phyloP scores from a whole-genome alignment of 2,329 filamentous ascomycete genomes.

The Fusarium phyllophilum region DNA sequence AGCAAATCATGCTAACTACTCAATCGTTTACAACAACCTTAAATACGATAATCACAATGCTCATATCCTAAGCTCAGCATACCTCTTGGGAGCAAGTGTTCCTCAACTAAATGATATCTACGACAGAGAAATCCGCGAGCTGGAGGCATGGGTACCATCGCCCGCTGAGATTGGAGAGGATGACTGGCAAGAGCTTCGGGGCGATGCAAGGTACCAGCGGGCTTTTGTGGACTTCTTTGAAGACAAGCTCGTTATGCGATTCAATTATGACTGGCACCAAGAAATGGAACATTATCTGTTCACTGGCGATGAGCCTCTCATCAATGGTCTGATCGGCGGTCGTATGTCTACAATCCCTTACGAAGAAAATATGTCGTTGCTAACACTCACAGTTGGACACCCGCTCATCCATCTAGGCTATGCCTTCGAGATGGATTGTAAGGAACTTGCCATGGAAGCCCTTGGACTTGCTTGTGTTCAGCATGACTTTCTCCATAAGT shows the following conservation, averaged over 20 bases:
- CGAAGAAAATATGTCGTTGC: constrained; percentile 1
- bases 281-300: constrained; percentile 83
- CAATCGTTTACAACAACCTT: constrained; percentile 80
- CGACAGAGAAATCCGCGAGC: constrained; percentile 74
- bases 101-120: constrained; percentile 83
- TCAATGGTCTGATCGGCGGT: constrained; percentile 82
- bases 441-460: constrained; percentile 89
- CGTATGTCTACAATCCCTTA: constrained; percentile 62
- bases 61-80: constrained; percentile 86
- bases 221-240: constrained; percentile 97
- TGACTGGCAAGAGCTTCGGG: constrained; percentile 89
- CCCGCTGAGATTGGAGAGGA: constrained; percentile 83
- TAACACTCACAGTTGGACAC: constrained; percentile 74
- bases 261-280: constrained; percentile 85
- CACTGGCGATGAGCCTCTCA: constrained; percentile 76
- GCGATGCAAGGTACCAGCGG: constrained; percentile 82
- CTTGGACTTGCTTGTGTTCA: constrained; percentile 72
- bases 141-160: constrained; percentile 85
- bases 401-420: constrained; percentile 96
- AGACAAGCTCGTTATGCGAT: constrained; percentile 79
- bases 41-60: constrained; percentile 85
- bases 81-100: constrained; percentile 80
- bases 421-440: constrained; percentile 86
- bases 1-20: constrained; percentile 90
- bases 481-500: constrained; percentile 71